phyloP scores from a whole-genome alignment of 2,329 filamentous ascomycete species.

The Fusarium sp. region DNA sequence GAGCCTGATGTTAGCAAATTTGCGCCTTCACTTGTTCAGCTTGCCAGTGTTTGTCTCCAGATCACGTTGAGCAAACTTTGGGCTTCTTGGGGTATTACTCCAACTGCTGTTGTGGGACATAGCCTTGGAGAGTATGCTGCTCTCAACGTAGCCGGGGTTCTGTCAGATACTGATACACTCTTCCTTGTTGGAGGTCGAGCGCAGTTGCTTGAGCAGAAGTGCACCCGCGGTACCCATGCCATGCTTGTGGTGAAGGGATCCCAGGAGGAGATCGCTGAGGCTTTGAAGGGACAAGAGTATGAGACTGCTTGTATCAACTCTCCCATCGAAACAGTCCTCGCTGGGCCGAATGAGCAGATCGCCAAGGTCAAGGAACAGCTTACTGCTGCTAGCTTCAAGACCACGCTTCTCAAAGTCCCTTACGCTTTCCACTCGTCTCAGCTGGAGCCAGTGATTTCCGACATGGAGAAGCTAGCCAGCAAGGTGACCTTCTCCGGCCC shows the following conservation, averaged over 20 bases:
- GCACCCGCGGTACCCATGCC: constrained; percentile 53
- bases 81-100: constrained; percentile 53
- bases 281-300: constrained; percentile 43
- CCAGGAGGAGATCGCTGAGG: constrained; percentile 13
- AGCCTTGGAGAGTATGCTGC: constrained; percentile 58
- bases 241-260: constrained; percentile 52
- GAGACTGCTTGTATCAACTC: constrained; percentile 71
- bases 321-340: constrained; percentile 67
- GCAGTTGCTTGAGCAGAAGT: constrained; percentile 65
- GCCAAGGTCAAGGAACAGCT: constrained; percentile 19
- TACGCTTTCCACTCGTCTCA: constrained; percentile 55
- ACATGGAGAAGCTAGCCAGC: constrained; percentile 54
- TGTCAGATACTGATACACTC: constrained; percentile 70
- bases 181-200: constrained; percentile 72
- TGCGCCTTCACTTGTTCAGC: constrained; percentile 49
- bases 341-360: constrained; percentile 28
- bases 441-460: constrained; percentile 56
- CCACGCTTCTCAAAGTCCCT: constrained; percentile 49
- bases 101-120: constrained; percentile 60
- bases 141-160: constrained; percentile 70
- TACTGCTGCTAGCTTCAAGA: constrained; percentile 44
- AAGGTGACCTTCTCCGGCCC: constrained; percentile 18
- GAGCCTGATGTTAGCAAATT: constrained; percentile 31
- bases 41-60: constrained; percentile 54
- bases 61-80: constrained; percentile 58